phyloP scores from a whole-genome alignment of 1,284 basidiomycete genomes.

The Trametes polyzona region DNA sequence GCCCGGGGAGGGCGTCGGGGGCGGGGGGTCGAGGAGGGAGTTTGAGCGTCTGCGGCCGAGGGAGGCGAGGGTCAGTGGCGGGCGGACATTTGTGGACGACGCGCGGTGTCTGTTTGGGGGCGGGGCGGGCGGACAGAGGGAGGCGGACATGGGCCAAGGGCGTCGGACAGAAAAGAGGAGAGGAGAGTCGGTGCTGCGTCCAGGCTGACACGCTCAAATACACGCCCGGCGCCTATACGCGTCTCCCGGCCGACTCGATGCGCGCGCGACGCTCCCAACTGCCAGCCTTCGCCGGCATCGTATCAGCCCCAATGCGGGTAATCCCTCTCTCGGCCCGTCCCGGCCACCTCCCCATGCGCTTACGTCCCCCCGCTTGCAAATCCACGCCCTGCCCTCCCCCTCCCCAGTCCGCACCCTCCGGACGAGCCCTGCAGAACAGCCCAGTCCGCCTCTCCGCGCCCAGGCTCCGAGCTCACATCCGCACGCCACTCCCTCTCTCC shows the following conservation, averaged over 20 bases:
- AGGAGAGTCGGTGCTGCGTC: conserved; percentile 1
- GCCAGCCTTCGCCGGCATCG: no score
- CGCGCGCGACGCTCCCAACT: background rate
- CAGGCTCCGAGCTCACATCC: background rate
- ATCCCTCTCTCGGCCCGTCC: conserved; percentile 15
- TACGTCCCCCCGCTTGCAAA: conserved; percentile 16
- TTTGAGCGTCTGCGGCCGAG: conserved; percentile 57
- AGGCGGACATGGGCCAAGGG: conserved; percentile 21
- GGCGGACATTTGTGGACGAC: conserved; percentile 63
- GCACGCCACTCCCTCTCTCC: background rate
- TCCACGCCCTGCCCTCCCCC: background rate
- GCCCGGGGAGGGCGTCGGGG: conserved; percentile 33
- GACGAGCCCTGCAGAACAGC: background rate
- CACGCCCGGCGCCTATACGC: conserved; percentile 20
- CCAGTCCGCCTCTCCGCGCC: background rate
- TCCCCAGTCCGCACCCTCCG: background rate
- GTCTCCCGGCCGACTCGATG: background rate
- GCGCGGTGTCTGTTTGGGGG: conserved; percentile 54
- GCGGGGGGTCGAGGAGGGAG: conserved; percentile 40
- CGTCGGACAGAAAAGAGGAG: conserved; percentile 14
- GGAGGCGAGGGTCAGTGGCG: conserved; percentile 54
- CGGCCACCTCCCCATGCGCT: conserved; percentile 11
- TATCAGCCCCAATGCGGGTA: conserved; percentile 11
- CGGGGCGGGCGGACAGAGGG: conserved; percentile 36
- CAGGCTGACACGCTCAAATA: conserved; percentile 16